Conservation (phyloP, 1,284 basidiomycete genomes). For the Sporisorium graminicola region DNA sequence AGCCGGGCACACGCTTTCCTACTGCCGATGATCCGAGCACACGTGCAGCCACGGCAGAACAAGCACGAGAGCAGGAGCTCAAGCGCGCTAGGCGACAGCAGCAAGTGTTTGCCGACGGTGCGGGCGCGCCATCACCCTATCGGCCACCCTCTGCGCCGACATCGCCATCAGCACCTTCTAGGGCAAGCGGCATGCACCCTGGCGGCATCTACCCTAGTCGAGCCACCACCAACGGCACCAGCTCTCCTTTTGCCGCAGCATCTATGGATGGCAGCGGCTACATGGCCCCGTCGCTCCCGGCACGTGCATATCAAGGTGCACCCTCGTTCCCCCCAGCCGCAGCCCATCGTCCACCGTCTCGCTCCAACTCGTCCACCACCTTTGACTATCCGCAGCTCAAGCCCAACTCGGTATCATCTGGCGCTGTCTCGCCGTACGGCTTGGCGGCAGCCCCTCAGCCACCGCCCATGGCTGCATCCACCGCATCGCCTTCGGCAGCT, state of each 20-base stretch:
- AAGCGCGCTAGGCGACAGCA: constrained; percentile 49
- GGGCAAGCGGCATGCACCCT: constrained; percentile 32
- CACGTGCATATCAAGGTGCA: constrained; percentile 57
- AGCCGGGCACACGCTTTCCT: constrained; percentile 42
- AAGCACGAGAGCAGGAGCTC: constrained; percentile 38
- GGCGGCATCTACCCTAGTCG: constrained; percentile 38
- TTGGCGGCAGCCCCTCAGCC: constrained; percentile 43
- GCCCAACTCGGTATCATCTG: constrained; percentile 16
- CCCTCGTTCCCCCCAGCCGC: constrained; percentile 54
- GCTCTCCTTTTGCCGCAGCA: constrained; percentile 23
- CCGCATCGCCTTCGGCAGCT: constrained; percentile 25
- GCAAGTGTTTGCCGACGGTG: constrained; percentile 38
- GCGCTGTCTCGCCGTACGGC: constrained; percentile 34
- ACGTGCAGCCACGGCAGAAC: constrained; percentile 22
- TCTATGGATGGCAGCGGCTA: constrained; percentile 26
- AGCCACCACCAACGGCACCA: constrained; percentile 25
- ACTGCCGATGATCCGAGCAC: constrained; percentile 33
- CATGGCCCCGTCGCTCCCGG: constrained; percentile 52
- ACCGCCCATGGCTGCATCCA: constrained; percentile 45
- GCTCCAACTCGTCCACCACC: constrained; percentile 34
- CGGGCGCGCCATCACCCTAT: constrained; percentile 6
- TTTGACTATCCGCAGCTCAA: constrained; percentile 63
- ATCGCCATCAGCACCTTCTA: constrained; percentile 14
- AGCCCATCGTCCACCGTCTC: constrained; percentile 38
- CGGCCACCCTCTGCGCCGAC: constrained; percentile 16